Evolutionary conservation across 1,284 basidiomycete genomes (phyloP).

Genomic region (Mycosarcoma maydis): DNA sequence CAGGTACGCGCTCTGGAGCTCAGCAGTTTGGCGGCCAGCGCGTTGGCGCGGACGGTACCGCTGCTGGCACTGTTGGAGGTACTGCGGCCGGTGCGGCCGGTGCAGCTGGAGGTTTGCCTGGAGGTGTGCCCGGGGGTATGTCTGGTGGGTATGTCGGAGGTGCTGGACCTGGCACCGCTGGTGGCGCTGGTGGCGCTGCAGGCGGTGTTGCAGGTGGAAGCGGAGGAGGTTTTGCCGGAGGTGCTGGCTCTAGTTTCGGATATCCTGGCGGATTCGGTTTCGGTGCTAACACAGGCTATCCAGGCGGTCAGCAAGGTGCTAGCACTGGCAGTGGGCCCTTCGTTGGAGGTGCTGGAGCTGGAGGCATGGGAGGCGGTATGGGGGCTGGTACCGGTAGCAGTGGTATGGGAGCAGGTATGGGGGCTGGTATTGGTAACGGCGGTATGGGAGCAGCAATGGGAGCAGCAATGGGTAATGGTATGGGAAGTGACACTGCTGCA

Average conservation of each 20-base stretch:
- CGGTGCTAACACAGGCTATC: no score
- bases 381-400: background rate
- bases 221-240: background rate
- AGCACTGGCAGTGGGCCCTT: background rate
- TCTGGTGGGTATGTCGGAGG: background rate
- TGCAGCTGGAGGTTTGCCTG: slow-evolving; percentile 6
- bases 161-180: slow-evolving; percentile 2
- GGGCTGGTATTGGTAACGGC: background rate
- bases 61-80: background rate
- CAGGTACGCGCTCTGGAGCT: background rate
- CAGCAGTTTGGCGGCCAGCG: no score
- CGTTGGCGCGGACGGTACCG: slow-evolving; percentile 1
- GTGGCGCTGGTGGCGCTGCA: background rate
- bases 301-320: background rate
- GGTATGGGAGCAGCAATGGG: background rate
- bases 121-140: background rate
- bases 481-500: background rate
- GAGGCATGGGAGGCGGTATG: background rate
- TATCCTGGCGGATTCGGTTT: background rate
- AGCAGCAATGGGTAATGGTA: background rate
- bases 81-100: background rate
- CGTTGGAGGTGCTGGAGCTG: slow-evolving; percentile 3
- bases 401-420: background rate
- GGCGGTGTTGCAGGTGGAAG: background rate
- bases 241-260: background rate